phyloP scores from a whole-genome alignment of 83 land plant genomes.

The Picea mariana region DNA sequence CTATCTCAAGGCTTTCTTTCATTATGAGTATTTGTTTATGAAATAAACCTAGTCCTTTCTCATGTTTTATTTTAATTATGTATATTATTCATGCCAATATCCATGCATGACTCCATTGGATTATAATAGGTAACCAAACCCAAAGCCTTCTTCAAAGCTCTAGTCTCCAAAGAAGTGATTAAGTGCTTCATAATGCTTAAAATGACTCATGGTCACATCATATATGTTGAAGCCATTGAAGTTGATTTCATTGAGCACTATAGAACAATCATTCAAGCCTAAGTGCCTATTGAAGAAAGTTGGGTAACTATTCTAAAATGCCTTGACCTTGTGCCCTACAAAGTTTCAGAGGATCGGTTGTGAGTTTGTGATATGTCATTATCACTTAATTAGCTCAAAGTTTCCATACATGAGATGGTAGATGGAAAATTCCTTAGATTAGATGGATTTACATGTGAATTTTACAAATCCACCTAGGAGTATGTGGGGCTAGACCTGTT shows the following conservation, averaged over 20 bases:
- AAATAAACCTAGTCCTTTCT: too few species aligned
- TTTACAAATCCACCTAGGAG: background rate
- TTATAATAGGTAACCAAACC: background rate
- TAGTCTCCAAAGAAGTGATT: background rate
- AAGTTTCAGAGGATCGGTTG: background rate
- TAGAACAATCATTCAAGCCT: background rate
- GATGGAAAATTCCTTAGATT: background rate
- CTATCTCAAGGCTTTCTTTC: too few species aligned
- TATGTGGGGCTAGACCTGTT: background rate
- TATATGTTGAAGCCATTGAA: background rate
- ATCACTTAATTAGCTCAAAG: background rate
- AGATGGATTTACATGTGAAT: background rate
- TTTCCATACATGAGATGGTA: background rate
- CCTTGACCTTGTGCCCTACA: background rate
- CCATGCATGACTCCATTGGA: background rate
- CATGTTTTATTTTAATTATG: too few species aligned
- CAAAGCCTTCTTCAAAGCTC: background rate
- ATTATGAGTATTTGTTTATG: too few species aligned
- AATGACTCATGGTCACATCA: background rate
- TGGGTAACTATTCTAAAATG: background rate
- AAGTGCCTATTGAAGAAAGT: background rate
- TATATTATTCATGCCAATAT: background rate
- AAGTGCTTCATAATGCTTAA: background rate
- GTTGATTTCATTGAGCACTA: background rate
- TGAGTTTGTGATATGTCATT: background rate